Base-by-base conservation (phyloP, 108 stramenopile genomes). In the Pseudonitzschia delicatissima region DNA sequence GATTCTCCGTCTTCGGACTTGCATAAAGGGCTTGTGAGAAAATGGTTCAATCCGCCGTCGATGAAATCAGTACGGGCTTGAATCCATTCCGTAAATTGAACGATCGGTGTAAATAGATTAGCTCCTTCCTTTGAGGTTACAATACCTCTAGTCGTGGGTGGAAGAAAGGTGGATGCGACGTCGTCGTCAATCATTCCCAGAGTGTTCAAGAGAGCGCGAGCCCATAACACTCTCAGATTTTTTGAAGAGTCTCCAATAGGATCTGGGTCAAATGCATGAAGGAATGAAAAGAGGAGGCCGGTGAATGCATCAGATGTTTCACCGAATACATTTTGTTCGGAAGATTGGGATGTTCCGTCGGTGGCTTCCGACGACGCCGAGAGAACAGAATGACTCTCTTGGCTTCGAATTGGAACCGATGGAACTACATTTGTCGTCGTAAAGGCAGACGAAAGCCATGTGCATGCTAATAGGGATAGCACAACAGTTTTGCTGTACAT, bases 161-260 rank as follows among this genome's bases (percentile, higher is more conserved):
- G 47, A 21, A 48, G 47, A 23, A 48, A 21, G 21, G 20, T 23
- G 21, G 20, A 23, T 17, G 47, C 73, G 7, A 74, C 40, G 13
- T 0, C 12, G 36, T 74, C 73, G 7, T 74, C 48, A 37, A 74
- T 67, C 55, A 61, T 53, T 31, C 57, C 57, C 18, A 27, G 29
- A 23, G 59, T 17, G 29, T 67, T 61, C 35, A 74, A 66, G 17
- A 74, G 47, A n/a, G 73, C 73, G n/a, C 73, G 66, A 23, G 49
- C 66, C 73, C 73, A 74, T 26, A 74, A 45, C 21, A 74, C 73
- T 1, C 73, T 9, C 20, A 74, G 66, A 36, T 74, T 74, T 32
- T 74, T 74, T 0, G 66, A 67, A 12, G 40, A 45, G 15, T 74
- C 73, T n/a, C 59, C 48, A 28, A 48, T 48, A 6, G 20, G 21